These are phyloP conservation scores for Melanogaster broomeanus DNA, from an alignment of 768 basidiomycete genomes.

Conservation along the genomic window DNA sequence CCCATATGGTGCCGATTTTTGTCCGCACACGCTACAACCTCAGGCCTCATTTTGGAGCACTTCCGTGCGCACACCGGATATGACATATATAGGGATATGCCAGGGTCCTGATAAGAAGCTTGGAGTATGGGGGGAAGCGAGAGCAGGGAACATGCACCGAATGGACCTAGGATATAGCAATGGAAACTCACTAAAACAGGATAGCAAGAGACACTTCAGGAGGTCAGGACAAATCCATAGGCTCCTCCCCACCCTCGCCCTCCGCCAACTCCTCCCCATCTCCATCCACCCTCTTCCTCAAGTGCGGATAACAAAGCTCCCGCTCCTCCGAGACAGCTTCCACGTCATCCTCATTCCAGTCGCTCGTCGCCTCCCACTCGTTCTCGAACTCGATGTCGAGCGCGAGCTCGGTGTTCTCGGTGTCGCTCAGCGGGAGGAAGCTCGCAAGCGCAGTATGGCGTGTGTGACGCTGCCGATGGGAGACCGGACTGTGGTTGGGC, in stretches of 20 bases:
- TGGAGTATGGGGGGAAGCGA: no score
- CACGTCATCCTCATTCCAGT: constrained; percentile 89
- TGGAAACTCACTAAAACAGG: no score
- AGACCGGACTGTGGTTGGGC: constrained; percentile 51
- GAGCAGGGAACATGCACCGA: no score
- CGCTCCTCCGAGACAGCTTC: constrained; percentile 75
- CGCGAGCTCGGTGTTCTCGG: constrained; percentile 51
- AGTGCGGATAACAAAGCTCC: constrained; percentile 61
- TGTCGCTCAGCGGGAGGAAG: constrained; percentile 39
- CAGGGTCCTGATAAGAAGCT: no score
- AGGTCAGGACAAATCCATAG: constrained; percentile 39
- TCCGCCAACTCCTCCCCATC: constrained; percentile 20
- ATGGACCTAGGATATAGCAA: no score
- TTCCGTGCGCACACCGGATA: no score
- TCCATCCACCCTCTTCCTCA: constrained; percentile 11
- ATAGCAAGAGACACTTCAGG: no score
- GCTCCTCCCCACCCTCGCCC: constrained; percentile 41
- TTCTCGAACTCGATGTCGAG: constrained; percentile 87
- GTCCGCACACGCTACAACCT: no score
- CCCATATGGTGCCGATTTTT: no score
- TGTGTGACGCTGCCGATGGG: constrained; percentile 1
- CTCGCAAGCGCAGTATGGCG: constrained; percentile 17
- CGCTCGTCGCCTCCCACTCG: constrained; percentile 87
- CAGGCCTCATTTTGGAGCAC: no score
- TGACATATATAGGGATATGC: no score